Percentiles rank a stretch among this genome's conserved stretches.
Conservation (phyloP, 345 rosid genomes). For the Eucalyptus victrix region DNA sequence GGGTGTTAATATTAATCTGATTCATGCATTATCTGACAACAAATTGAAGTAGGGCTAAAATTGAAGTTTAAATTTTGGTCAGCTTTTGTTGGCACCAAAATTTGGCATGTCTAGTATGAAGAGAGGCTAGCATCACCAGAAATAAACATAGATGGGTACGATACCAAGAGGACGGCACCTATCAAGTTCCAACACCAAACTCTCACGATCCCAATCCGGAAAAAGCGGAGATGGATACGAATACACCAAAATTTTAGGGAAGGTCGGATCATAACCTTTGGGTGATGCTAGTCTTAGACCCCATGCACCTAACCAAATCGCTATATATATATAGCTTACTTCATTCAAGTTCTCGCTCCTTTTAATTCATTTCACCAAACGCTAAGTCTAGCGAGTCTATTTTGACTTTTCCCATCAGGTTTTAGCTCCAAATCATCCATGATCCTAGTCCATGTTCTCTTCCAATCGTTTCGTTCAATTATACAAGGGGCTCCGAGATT, state of each 20-base stretch:
- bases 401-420: neutral
- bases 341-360: neutral
- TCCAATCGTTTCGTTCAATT: neutral
- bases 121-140: neutral
- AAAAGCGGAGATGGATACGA: neutral
- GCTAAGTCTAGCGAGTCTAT: neutral
- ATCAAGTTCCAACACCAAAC: neutral
- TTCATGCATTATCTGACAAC: neutral
- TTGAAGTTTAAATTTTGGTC: neutral
- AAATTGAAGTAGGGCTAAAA: neutral
- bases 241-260: neutral
- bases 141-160: neutral
- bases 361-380: neutral
- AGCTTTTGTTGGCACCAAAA: neutral
- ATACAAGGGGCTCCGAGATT: neutral
- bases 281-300: neutral
- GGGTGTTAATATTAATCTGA: neutral
- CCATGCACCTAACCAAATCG: neutral
- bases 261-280: neutral
- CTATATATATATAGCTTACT: neutral
- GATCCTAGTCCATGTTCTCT: neutral
- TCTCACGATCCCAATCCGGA: neutral
- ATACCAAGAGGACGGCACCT: neutral
- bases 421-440: neutral
- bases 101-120: neutral